phyloP scores from a whole-genome alignment of 2,329 filamentous ascomycete species.

The Ascosphaera acerosa region DNA sequence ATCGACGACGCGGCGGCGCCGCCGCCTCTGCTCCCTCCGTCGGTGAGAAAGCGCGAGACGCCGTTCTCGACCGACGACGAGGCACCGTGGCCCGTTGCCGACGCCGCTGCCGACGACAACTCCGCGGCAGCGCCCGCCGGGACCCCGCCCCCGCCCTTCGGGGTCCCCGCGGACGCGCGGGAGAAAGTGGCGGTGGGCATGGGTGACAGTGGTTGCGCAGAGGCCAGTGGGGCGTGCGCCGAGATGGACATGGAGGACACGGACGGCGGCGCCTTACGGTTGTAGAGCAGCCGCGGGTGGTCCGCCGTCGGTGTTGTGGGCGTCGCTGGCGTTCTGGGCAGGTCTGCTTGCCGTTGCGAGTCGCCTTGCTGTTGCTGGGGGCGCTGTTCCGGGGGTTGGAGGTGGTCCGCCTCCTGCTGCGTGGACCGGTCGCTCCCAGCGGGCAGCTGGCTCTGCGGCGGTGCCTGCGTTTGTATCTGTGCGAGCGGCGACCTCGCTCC shows the following conservation, averaged over 20 bases:
- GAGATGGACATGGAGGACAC: slow-evolving; percentile 24
- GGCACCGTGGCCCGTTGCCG: slow-evolving; percentile 12
- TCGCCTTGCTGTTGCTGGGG: background rate
- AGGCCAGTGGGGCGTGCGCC: slow-evolving; percentile 17
- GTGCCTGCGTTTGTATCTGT: slow-evolving; percentile 4
- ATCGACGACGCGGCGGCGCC: slow-evolving; percentile 20
- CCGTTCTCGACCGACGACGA: slow-evolving; percentile 25
- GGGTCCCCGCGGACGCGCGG: background rate
- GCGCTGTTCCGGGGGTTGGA: slow-evolving; percentile 2
- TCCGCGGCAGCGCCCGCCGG: slow-evolving; percentile 10
- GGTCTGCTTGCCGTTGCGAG: slow-evolving; percentile 6
- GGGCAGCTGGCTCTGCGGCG: background rate
- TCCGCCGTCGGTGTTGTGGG: slow-evolving; percentile 16
- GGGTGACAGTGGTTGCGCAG: slow-evolving; percentile 13
- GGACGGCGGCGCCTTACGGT: slow-evolving; percentile 21
- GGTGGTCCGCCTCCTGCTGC: background rate
- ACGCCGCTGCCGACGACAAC: slow-evolving; percentile 9
- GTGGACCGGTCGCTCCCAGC: slow-evolving; percentile 1
- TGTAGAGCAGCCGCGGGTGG: slow-evolving; percentile 15
- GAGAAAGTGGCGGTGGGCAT: slow-evolving; percentile 14
- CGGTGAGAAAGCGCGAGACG: slow-evolving; percentile 21
- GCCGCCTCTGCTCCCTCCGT: slow-evolving; percentile 12
- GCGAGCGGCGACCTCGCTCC: slow-evolving; percentile 5
- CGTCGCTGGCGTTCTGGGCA: slow-evolving; percentile 6
- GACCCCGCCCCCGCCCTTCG: slow-evolving; percentile 9